Conservation (phyloP, 2,329 filamentous ascomycete genomes). For the Elsinoe batatas region DNA sequence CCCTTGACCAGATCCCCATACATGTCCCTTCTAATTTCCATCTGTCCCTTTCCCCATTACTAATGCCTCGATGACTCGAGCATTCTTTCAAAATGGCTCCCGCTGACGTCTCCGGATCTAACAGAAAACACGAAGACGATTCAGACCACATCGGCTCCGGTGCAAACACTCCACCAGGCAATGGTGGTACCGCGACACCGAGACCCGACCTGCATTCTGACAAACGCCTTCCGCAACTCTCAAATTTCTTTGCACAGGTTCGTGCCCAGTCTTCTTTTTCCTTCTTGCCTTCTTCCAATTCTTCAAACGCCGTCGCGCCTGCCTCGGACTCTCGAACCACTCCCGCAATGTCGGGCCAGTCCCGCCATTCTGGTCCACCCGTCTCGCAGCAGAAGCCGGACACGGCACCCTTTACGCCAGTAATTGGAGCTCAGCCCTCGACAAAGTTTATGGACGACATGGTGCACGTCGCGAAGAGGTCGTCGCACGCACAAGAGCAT, state of each 20-base stretch:
- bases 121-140: slow-evolving; percentile 54
- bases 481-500: slow-evolving; percentile 14
- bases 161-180: slow-evolving; percentile 76
- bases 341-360: slow-evolving; percentile 19
- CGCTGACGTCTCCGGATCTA: slow-evolving; percentile 29
- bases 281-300: slow-evolving; percentile 30
- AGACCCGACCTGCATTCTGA: slow-evolving; percentile 78
- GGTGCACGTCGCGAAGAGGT: background rate
- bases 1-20: slow-evolving; percentile 2
- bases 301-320: slow-evolving; percentile 29
- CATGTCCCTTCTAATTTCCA: slow-evolving; percentile 13
- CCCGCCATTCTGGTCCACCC: slow-evolving; percentile 16
- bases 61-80: slow-evolving; percentile 19
- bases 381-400: slow-evolving; percentile 14
- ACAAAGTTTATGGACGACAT: background rate
- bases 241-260: slow-evolving; percentile 97
- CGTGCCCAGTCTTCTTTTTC: slow-evolving; percentile 59
- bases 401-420: slow-evolving; percentile 18
- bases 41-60: slow-evolving; percentile 16
- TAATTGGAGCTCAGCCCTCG: slow-evolving; percentile 9
- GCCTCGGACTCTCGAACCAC: slow-evolving; percentile 17
- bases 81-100: slow-evolving; percentile 21
- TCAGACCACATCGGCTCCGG: slow-evolving; percentile 67
- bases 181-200: slow-evolving; percentile 62
- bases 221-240: slow-evolving; percentile 86